Conservation (phyloP, 2,329 filamentous ascomycete species). For the Capronia americana region DNA sequence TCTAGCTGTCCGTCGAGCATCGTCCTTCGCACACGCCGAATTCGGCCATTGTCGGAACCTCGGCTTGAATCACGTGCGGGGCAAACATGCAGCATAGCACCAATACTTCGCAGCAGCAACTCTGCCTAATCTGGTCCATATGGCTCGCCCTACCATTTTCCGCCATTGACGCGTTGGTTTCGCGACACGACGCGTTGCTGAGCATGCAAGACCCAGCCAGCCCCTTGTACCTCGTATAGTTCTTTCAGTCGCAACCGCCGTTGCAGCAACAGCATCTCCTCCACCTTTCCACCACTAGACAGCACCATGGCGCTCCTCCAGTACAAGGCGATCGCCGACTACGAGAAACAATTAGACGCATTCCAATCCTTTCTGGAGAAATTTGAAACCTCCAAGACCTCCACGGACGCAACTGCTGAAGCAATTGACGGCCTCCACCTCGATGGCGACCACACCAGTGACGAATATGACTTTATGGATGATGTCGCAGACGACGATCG, state of each 20-base stretch:
- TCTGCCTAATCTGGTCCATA: background rate
- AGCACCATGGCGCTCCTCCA: conserved; percentile 81
- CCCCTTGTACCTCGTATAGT: conserved; percentile 6
- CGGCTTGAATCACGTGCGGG: background rate
- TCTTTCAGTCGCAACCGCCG: conserved; percentile 17
- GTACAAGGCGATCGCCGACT: conserved; percentile 80
- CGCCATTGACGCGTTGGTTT: conserved; percentile 22
- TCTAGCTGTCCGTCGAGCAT: background rate
- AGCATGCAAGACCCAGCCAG: conserved; percentile 12
- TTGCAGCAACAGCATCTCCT: conserved; percentile 8
- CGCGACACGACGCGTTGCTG: conserved; percentile 14
- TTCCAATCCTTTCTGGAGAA: conserved; percentile 87
- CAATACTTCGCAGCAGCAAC: conserved; percentile 3
- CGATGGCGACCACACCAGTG: conserved; percentile 82
- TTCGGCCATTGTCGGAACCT: conserved; percentile 8
- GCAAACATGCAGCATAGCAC: background rate
- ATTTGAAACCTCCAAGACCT: conserved; percentile 78
- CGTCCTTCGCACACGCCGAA: background rate
- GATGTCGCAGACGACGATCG: conserved; percentile 68
- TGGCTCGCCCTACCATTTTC: conserved; percentile 13
- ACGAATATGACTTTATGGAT: conserved; percentile 94
- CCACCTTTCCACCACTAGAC: background rate
- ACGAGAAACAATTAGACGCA: conserved; percentile 77
- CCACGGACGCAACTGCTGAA: conserved; percentile 72
- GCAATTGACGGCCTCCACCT: conserved; percentile 85